Evolutionary conservation across 2,329 filamentous ascomycete species (phyloP).

Genomic region (Cladosporium sp.): DNA sequence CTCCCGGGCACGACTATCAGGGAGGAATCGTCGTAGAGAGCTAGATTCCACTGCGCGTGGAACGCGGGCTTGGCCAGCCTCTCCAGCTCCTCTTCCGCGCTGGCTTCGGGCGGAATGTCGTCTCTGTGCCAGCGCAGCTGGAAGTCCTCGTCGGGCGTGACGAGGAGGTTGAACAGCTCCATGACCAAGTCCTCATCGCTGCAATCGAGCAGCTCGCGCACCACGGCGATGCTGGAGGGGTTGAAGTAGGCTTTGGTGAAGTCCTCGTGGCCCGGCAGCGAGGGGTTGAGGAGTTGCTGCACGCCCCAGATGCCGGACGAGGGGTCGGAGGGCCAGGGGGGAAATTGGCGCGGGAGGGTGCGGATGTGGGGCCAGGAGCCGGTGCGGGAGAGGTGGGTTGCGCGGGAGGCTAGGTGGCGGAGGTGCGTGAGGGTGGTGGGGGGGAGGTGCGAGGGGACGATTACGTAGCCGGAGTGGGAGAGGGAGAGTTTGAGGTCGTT

Average conservation of each 20-base stretch:
- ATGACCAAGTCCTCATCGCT: conserved; percentile 64
- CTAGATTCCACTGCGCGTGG: conserved; percentile 86
- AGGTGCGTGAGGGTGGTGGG: conserved; percentile 54
- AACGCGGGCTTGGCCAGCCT: conserved; percentile 59
- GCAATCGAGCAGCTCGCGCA: conserved; percentile 57
- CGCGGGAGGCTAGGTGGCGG: conserved; percentile 54
- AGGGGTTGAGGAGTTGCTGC: conserved; percentile 76
- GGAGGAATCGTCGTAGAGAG: conserved; percentile 69
- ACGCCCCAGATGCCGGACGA: conserved; percentile 79
- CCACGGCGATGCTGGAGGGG: conserved; percentile 57
- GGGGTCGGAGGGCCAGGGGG: conserved; percentile 65
- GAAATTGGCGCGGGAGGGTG: conserved; percentile 85
- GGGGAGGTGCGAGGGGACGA: conserved; percentile 62
- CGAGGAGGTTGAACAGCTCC: conserved; percentile 84
- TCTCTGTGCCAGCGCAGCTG: conserved; percentile 82
- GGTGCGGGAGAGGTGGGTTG: conserved; percentile 59
- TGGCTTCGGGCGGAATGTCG: conserved; percentile 67
- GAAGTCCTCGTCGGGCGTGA: conserved; percentile 68
- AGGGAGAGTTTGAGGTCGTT: conserved; percentile 60
- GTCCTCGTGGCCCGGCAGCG: conserved; percentile 52
- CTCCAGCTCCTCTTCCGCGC: conserved; percentile 61
- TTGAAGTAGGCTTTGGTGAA: conserved; percentile 74
- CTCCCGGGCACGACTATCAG: conserved; percentile 66
- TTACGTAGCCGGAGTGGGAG: no score
- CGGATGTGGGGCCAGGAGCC: conserved; percentile 78